Evolutionary conservation across 805 yeast species (phyloP), one percentile per base, ranked within the genome.

Genomic region (Brettanomyces anomalus): DNA sequence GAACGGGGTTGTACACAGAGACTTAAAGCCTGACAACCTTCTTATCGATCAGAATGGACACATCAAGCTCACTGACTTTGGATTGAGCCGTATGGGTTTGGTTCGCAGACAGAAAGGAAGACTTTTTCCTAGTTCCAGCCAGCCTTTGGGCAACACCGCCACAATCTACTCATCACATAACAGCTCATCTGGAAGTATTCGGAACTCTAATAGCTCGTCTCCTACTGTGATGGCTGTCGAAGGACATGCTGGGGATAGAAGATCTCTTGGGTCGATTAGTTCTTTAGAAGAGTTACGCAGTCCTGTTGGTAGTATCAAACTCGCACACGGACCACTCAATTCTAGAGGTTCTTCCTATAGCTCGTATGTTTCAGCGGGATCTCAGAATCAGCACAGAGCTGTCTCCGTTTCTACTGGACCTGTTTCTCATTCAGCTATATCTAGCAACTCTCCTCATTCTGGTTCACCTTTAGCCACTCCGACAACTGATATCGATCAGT

Each of bases 21-120:
- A 93, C 61, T 68, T 93, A 56, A 93, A 93, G 58, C 98, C 98
- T 0, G 98, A 93, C 57, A 93, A 93, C 53, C 61, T 93, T 31
- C 68, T 93, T 49, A 88, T 93, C 49, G 97, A 89, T 58, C 68
- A 76, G 42, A 67, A 68, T 31, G 99, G 99, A 0, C 98, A 93
- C 64, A 61, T 93, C 47, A 93, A 93, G 61, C 65, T 94, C 47
- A 89, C 97, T 1, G 98, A 93, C 64, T 93, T 93, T 67, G 99
- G 98, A 1, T 71, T 93, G 36, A 85, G 95, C 7, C 71, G 95
- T 57, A 79, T 88, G 70, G 97, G 97, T 26, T 74, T 89, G 36
- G 76, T 87, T 32, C 82, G 87, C 33, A 77, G 97, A 61, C 96
- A 88, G 56, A 71, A 74, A n/a, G 24, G 28, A 7, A 24, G 28